Base-by-base conservation (phyloP, 139 green algal genomes). In the Edaphochlamys debaryana region DNA sequence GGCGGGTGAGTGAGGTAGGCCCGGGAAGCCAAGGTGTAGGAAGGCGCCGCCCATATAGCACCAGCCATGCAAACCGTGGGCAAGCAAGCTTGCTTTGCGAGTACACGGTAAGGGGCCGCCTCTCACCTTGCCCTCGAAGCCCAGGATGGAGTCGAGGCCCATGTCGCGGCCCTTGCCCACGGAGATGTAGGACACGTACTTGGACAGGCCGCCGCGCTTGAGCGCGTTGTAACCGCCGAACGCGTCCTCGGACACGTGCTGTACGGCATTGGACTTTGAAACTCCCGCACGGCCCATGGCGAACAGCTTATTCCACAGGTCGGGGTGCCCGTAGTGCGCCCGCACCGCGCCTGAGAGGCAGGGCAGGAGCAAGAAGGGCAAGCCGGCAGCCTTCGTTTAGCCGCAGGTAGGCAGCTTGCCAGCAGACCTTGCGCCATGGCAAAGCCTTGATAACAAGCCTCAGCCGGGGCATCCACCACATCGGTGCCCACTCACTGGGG, bases 281-380 rank as follows among this genome's bases (percentile, higher is more conserved):
- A 85, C 9, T 4, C 84, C 76, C 41, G 76, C 76, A 67, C 80
- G 34, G 30, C 60, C 80, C 80, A 86, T 79, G 69, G 74, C 48
- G 69, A 75, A 60, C 45, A 96, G 84, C 79, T 96, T 96, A 89
- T 98, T 95, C 90, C 95, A 98, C 6, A 97, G 80, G 80, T 98
- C 95, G n/a, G 95, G 95, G 83, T 98, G 95, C 70, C 95, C 95
- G 86, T 98, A 98, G 81, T 98, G 95, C 86, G 98, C 93, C 48
- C 95, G 87, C 94, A 94, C 64, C 38, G 75, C 36, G 41, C 91
- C 92, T 6, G 94, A 94, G 32, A 13, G 45, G 45, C 11, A 54
- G 45, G 45, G 45, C 11, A 54, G 45, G 45, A 54, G 45, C 45
- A 9, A 9, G 45, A 13, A 9, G n/a, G n/a, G n/a, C n/a, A n/a